Evolutionary conservation across 176 grass and related monocot genomes (phyloP).

Genomic region (Musa itinerans): DNA sequence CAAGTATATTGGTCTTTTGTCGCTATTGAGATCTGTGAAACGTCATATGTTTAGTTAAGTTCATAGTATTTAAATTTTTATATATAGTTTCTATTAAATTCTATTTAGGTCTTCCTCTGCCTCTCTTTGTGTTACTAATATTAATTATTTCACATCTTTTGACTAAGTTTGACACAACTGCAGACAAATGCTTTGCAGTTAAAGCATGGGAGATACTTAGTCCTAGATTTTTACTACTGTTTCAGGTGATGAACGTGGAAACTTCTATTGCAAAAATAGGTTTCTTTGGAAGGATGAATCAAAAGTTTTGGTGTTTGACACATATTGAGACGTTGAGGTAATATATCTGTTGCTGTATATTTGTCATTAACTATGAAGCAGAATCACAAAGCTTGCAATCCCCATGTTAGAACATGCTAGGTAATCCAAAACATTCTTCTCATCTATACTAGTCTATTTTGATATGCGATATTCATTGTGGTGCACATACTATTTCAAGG

Average conservation of each 20-base stretch:
- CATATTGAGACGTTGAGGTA: conserved; percentile 97
- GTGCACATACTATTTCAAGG: too few relatives aligned
- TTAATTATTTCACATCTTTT: too few relatives aligned
- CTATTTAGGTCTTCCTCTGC: too few relatives aligned
- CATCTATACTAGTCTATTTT: neutral
- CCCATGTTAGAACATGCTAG: neutral
- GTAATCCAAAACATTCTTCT: too few relatives aligned
- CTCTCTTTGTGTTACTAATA: too few relatives aligned
- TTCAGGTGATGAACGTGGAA: conserved; percentile 82
- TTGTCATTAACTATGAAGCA: neutral
- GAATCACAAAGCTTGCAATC: neutral
- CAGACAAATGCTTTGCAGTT: neutral
- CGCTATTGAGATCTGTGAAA: too few relatives aligned
- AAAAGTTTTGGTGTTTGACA: conserved; percentile 92
- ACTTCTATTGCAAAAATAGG: conserved; percentile 85
- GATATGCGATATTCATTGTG: too few relatives aligned
- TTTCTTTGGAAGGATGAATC: conserved; percentile 61
- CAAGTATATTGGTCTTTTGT: too few relatives aligned
- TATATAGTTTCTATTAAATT: too few relatives aligned
- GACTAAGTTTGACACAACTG: neutral
- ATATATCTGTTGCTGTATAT: neutral
- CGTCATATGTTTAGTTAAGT: too few relatives aligned
- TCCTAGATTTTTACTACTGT: conserved; percentile 25
- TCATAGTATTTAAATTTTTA: too few relatives aligned
- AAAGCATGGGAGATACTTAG: neutral